Evolutionary conservation across 176 grass and related monocot genomes (phyloP), one percentile per base, ranked within the genome.

Genomic region (Dendrocalamus sinicus): DNA sequence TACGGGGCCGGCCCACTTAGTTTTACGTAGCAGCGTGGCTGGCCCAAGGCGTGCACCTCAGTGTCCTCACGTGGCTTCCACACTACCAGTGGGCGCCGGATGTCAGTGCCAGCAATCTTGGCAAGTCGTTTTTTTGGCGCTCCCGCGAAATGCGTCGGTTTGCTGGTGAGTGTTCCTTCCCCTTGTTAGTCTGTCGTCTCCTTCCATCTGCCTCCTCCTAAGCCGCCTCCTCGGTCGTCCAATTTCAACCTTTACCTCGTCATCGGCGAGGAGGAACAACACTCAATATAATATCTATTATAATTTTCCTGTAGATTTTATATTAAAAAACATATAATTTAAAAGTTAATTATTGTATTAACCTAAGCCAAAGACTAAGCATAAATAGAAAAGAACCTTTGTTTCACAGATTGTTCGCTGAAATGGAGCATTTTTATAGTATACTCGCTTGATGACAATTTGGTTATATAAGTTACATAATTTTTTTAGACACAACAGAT

Each of bases 241-340:
- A 17, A n/a, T 70, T 50, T 22, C 54, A 22, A 14, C 20, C 17
- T 15, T n/a, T 16, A 14, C 72, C 12, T 78, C 35, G 28, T 64
- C 77, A 8, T n/a, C 78, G 60, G 4, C 59, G 77, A 65, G 85
- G 69, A 72, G 77, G 76, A 76, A 78, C 75, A 20, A 40, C 84
- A 16, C 11, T 30, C 1, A 30, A 1, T 30, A 30, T 2, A 30
- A 30, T 30, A 30, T 30, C 30, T 30, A 30, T 1, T 30, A 30
- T 30, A 30, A 30, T 30, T 1, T 30, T 30, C 1, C 1, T 30
- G 30, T 30, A 30, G 1, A 30, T 2, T 30, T 1, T 30, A 30
- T 30, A 30, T 30, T 1, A 30, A 30, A 30, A 30, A 30, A 30
- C 1, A 30, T 30, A 30, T 2, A 30, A 1, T 30, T 30, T 30